These are phyloP conservation scores for Wakefieldia striispora DNA, from an alignment of 768 basidiomycete genomes.

Conservation along the genomic window DNA sequence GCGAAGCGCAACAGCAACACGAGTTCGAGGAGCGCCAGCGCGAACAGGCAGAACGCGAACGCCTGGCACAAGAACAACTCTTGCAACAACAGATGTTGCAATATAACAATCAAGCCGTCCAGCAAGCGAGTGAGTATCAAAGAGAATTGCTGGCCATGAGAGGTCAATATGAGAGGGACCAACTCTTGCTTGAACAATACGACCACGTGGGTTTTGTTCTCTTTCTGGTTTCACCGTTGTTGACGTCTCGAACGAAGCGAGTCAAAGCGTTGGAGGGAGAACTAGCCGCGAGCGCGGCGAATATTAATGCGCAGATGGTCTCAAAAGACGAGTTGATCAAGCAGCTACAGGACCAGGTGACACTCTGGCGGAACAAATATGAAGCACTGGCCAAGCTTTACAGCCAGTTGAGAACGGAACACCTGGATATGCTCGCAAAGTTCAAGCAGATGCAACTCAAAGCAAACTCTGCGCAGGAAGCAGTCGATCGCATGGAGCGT, in stretches of 20 bases:
- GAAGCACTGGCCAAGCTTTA: slow-evolving; percentile 98
- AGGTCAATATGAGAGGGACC: slow-evolving; percentile 97
- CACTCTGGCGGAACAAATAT: slow-evolving; percentile 97
- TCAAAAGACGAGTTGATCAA: slow-evolving; percentile 96
- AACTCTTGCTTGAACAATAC: slow-evolving; percentile 96
- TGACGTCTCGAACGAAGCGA: slow-evolving; percentile 48
- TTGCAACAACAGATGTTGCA: slow-evolving; percentile 80
- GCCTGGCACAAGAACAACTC: slow-evolving; percentile 86
- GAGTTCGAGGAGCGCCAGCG: slow-evolving; percentile 90
- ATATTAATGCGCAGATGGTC: slow-evolving; percentile 79
- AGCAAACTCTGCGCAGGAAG: slow-evolving; percentile 97
- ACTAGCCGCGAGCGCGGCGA: slow-evolving; percentile 66
- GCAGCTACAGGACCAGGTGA: slow-evolving; percentile 95
- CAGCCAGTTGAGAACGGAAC: slow-evolving; percentile 95
- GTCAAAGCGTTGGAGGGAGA: slow-evolving; percentile 96
- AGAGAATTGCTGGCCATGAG: slow-evolving; percentile 88
- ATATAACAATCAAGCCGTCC: slow-evolving; percentile 72
- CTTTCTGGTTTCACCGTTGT: not conserved
- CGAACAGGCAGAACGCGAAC: slow-evolving; percentile 84
- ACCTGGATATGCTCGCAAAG: slow-evolving; percentile 94
- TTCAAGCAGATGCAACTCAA: slow-evolving; percentile 98
- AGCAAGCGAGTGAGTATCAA: slow-evolving; percentile 81
- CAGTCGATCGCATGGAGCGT: slow-evolving; percentile 96
- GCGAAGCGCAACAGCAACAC: slow-evolving; percentile 72
- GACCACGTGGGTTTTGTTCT: slow-evolving; percentile 61